Base-by-base conservation (phyloP, 192 early-diverging fungal species). In the Pilobolus umbonatus region DNA sequence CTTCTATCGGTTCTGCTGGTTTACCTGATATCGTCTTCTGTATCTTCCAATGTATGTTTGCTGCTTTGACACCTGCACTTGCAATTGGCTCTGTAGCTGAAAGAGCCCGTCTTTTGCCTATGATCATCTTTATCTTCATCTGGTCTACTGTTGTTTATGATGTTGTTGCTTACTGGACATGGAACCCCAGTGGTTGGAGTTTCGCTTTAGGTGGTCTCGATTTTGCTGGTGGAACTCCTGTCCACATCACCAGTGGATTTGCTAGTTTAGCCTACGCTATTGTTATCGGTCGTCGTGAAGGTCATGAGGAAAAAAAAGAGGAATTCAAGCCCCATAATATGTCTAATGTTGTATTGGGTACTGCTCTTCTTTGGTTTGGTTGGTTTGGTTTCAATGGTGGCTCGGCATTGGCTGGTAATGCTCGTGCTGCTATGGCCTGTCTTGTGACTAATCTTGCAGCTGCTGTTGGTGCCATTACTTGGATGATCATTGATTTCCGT, bases 161-260 rank as follows among this genome's bases (percentile, higher is more conserved):
- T 71, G 87, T 86, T n/a, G 85, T 90, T 53, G 93, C 93, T 12
- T 98, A 89, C 81, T 95, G 93, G 92, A 89, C 90, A 22, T 98
- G 92, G 93, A 83, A 82, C 14, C 50, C 75, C 29, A 87, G 85
- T 58, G 96, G 96, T 2, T 98, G 92, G 93, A 74, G 89, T 47
- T 75, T 70, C 44, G 84, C 83, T 31, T 75, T 93, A 75, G 82
- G 79, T 25, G 54, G 42, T 22, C 78, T 95, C 22, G 94, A 99
- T 75, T 99, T 91, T 60, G 94, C 96, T 14, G 96, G 96, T 44
- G 94, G 96, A 22, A 91, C 92, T n/a, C 92, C 94, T 21, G 93
- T 99, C 24, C 93, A 99, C 68, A 89, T 95, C 21, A 76, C 85
- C 1, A 93, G 91, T 25, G 96, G 96, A 19, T 89, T 88, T 63